phyloP scores from a whole-genome alignment of 495 filamentous ascomycete species.

The Talaromyces borbonicus region DNA sequence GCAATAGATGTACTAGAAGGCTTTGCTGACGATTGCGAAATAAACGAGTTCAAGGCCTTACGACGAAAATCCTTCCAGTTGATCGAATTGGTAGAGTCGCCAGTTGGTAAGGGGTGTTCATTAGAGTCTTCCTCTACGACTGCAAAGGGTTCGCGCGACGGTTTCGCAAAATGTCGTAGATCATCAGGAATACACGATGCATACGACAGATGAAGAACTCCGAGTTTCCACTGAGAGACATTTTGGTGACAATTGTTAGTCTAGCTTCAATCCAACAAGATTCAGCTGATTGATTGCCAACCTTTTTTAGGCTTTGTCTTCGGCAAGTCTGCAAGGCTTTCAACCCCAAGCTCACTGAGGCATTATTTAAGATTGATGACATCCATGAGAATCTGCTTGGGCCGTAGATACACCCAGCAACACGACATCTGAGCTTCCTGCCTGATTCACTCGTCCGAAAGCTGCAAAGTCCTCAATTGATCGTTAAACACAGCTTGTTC shows the following conservation, averaged over 20 bases:
- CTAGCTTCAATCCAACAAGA: not conserved
- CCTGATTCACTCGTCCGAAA: no score
- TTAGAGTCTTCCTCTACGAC: no score
- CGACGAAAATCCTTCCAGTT: not conserved
- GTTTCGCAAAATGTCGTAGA: not conserved
- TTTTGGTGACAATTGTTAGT: not conserved
- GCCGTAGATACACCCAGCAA: constrained; percentile 1
- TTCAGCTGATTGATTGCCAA: not conserved
- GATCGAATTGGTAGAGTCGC: not conserved
- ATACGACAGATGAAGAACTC: no score
- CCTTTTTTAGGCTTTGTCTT: no score
- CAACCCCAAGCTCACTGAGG: constrained; percentile 30
- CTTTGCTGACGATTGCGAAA: not conserved
- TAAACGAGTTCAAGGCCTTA: not conserved
- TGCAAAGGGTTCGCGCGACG: not conserved
- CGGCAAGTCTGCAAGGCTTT: constrained; percentile 26
- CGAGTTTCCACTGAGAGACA: no score
- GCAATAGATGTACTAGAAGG: not conserved
- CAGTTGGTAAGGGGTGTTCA: not conserved
- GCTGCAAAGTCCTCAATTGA: no score
- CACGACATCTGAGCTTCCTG: not conserved
- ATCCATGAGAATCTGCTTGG: constrained; percentile 34
- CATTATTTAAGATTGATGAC: constrained; percentile 39
- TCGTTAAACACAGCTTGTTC: no score
- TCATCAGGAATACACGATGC: no score